A percentile compares a stretch with the other conserved stretches of the same genome.
These are phyloP conservation scores for Gracilariopsis chorda DNA, from an alignment of 23 red algal species.

Conservation along the genomic window DNA sequence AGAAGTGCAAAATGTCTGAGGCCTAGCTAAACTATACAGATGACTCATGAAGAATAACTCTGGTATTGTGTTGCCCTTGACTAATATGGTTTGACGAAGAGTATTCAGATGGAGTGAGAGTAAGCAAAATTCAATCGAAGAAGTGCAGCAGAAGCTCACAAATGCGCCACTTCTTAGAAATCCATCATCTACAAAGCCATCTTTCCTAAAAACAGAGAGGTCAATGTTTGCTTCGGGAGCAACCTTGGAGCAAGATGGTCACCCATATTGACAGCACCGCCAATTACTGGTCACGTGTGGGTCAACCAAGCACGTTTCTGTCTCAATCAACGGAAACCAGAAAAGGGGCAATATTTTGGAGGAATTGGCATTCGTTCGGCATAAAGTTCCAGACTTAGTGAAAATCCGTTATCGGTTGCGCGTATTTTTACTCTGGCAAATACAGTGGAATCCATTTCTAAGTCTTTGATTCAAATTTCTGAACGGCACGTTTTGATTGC, in stretches of 20 bases:
- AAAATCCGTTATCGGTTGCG: not conserved
- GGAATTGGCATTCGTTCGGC: not conserved
- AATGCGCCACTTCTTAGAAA: not conserved
- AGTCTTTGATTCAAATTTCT: not conserved
- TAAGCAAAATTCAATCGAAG: not conserved
- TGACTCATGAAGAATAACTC: not conserved
- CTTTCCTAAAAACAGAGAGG: not conserved
- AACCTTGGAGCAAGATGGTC: not conserved
- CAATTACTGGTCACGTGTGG: conserved; percentile 38
- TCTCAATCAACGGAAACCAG: not conserved
- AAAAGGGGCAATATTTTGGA: not conserved
- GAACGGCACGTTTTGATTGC: not conserved
- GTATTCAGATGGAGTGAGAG: not conserved
- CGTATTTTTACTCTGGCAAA: conserved; percentile 28
- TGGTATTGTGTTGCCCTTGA: not conserved
- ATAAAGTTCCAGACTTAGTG: conserved; percentile 7
- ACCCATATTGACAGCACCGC: not conserved
- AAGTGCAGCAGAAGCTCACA: not conserved
- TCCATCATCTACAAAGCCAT: not conserved
- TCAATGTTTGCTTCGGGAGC: not conserved
- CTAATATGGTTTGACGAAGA: not conserved
- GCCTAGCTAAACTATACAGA: not conserved
- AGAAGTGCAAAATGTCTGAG: not conserved
- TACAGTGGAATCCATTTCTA: not conserved
- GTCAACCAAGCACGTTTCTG: conserved; percentile 32